Evolutionary conservation across 31 red algal genomes (phyloP).

Genomic region (Asparagopsis taxiformis): DNA sequence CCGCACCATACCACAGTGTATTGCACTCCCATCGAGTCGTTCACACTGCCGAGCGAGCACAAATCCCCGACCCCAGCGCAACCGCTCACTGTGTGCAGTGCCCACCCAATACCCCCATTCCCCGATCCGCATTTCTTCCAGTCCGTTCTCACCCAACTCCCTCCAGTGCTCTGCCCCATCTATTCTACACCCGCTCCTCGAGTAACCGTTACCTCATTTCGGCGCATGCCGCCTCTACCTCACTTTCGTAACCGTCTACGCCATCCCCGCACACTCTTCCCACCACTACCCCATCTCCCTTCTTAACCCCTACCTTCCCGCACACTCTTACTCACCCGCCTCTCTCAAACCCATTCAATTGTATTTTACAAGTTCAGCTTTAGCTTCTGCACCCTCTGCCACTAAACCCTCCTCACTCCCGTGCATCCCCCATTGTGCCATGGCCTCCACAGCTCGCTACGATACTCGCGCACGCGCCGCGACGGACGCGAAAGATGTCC

Average conservation of each 20-base stretch:
- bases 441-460: background rate
- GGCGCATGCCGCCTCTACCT: background rate
- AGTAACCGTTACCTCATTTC: background rate
- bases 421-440: no score
- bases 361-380: constrained; percentile 4
- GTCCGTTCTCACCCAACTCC: background rate
- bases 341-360: background rate
- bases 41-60: background rate
- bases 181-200: background rate
- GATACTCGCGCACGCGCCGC: constrained; percentile 30
- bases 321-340: background rate
- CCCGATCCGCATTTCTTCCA: background rate
- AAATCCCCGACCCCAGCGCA: background rate
- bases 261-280: background rate
- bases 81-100: background rate
- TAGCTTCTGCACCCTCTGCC: constrained; percentile 7
- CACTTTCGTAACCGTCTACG: background rate
- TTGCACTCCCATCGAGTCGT: no score
- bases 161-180: constrained; percentile 5
- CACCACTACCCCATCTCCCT: background rate
- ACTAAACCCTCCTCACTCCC: constrained; percentile 1
- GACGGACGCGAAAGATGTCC: constrained; percentile 2
- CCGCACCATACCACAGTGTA: no score
- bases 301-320: background rate
- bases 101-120: constrained; percentile 4